Evolutionary conservation across 306 rosid species (phyloP).

Genomic region (Parietaria judaica): DNA sequence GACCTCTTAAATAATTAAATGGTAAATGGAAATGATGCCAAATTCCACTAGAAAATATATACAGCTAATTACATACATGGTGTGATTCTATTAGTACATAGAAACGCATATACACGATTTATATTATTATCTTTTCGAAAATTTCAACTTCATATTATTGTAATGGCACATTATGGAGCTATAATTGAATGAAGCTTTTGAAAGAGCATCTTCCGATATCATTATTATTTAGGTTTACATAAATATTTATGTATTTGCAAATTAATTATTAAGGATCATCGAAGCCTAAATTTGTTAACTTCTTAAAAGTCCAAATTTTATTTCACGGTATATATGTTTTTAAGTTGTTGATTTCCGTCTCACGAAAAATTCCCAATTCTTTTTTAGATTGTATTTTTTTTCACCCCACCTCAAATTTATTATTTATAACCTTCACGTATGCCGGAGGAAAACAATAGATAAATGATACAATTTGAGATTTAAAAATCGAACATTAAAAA

Average conservation of each 20-base stretch:
- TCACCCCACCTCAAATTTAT: too few species aligned
- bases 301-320: background rate
- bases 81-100: constrained; percentile 6
- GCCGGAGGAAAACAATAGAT: too few species aligned
- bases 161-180: background rate
- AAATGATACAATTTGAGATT: too few species aligned
- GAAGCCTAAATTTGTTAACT: background rate
- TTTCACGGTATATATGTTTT: background rate
- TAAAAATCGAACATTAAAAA: too few species aligned
- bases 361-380: too few species aligned
- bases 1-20: background rate
- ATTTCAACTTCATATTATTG: background rate
- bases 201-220: constrained; percentile 1
- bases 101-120: background rate
- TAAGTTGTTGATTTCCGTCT: background rate
- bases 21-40: constrained; percentile 5
- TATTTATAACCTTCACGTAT: too few species aligned
- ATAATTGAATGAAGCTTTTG: background rate
- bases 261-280: background rate
- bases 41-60: constrained; percentile 9
- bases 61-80: constrained; percentile 10
- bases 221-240: too few species aligned
- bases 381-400: too few species aligned
- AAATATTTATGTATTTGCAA: background rate
- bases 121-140: background rate